Evolutionary conservation across 805 yeast genomes (phyloP).

Genomic region (Zygosaccharomyces siamensis): DNA sequence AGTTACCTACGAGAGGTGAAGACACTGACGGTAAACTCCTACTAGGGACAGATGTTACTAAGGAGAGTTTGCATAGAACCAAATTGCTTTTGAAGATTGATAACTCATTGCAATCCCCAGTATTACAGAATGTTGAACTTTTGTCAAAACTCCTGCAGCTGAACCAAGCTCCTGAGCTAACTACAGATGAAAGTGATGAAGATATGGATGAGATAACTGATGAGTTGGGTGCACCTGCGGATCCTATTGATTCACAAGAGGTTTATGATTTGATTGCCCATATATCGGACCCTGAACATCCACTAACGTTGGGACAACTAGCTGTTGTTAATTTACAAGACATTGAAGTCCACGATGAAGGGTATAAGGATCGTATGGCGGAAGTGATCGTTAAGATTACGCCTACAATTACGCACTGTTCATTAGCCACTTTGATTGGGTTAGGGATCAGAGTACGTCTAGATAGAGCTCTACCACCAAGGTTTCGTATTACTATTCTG

Average conservation of each 20-base stretch:
- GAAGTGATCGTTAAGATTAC: constrained; percentile 81
- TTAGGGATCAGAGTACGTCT: constrained; percentile 88
- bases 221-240: constrained; percentile 38
- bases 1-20: constrained; percentile 64
- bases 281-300: constrained; percentile 97
- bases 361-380: constrained; percentile 52
- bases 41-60: constrained; percentile 15
- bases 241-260: constrained; percentile 82
- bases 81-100: constrained; percentile 27
- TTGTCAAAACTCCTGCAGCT: constrained; percentile 26
- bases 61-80: constrained; percentile 21
- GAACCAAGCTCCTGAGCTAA: constrained; percentile 25
- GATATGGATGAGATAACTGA: constrained; percentile 24
- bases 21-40: constrained; percentile 22
- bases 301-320: constrained; percentile 86
- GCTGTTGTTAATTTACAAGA: constrained; percentile 87
- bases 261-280: constrained; percentile 79
- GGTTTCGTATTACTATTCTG: constrained; percentile 73
- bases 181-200: constrained; percentile 19
- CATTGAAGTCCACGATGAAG: constrained; percentile 62
- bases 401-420: constrained; percentile 97
- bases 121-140: constrained; percentile 27
- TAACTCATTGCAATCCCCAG: constrained; percentile 23
- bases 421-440: constrained; percentile 92
- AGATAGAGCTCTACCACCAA: constrained; percentile 80